Conservation (phyloP, 73 alveolate genomes). For the Tetrahymena malaccensis region DNA sequence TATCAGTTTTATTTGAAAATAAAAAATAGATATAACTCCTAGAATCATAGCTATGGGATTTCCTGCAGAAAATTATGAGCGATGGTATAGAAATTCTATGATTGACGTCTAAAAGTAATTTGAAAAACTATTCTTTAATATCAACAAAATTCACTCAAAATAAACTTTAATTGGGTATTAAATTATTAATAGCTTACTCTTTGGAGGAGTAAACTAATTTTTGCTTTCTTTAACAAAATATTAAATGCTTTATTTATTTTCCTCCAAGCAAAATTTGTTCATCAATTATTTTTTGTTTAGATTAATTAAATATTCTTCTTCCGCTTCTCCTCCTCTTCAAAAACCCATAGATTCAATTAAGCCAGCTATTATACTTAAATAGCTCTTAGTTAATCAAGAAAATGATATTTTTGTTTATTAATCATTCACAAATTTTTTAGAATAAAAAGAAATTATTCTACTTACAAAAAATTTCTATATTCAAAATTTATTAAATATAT, state of each 20-base stretch:
- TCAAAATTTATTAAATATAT: too few relatives aligned
- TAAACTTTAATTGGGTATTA: neutral
- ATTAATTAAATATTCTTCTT: too few relatives aligned
- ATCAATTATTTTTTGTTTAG: too few relatives aligned
- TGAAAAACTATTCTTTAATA: neutral
- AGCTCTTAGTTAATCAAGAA: too few relatives aligned
- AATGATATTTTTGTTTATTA: too few relatives aligned
- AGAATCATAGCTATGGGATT: constrained; percentile 97
- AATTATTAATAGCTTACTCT: neutral
- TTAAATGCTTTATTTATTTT: neutral
- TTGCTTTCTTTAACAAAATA: neutral
- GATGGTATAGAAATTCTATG: constrained; percentile 83
- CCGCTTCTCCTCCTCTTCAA: too few relatives aligned
- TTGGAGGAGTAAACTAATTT: neutral
- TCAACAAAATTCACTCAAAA: neutral
- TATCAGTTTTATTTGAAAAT: neutral
- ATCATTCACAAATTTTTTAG: too few relatives aligned
- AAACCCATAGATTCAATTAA: too few relatives aligned
- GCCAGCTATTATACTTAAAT: too few relatives aligned
- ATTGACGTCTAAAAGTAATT: constrained; percentile 61
- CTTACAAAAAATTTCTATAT: too few relatives aligned
- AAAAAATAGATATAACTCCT: constrained; percentile 61
- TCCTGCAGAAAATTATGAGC: constrained; percentile 82
- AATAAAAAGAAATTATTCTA: too few relatives aligned
- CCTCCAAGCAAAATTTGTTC: neutral